A percentile compares a stretch with the other conserved stretches of the same genome.
These are phyloP conservation scores for Colletotrichum scovillei DNA, from an alignment of 2,329 filamentous ascomycete species.

Conservation along the genomic window DNA sequence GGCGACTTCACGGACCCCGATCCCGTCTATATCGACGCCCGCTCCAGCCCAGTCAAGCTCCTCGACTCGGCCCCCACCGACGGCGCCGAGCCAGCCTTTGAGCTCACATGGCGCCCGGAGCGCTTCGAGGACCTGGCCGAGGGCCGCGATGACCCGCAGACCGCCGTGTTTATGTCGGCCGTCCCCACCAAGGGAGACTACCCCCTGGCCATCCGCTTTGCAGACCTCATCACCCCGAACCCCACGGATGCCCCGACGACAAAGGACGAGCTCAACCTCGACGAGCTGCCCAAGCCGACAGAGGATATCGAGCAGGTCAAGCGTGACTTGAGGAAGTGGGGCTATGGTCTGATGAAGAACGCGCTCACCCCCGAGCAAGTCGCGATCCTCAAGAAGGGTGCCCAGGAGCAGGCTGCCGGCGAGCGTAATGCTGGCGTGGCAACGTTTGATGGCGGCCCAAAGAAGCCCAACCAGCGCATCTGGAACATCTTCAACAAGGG, in stretches of 20 bases:
- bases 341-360: conserved; percentile 27
- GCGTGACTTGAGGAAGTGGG: conserved; percentile 15
- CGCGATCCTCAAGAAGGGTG: conserved; percentile 6
- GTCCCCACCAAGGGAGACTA: background rate
- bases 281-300: conserved; percentile 2
- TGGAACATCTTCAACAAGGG: conserved; percentile 26
- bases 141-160: background rate
- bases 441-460: background rate
- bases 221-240: conserved; percentile 1
- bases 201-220: background rate
- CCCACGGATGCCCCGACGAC: background rate
- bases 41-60: conserved; percentile 1
- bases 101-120: background rate
- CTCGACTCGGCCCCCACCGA: background rate
- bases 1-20: background rate
- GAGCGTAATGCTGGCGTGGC: conserved; percentile 10
- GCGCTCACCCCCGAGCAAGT: conserved; percentile 9
- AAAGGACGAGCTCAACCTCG: background rate
- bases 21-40: background rate
- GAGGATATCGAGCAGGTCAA: conserved; percentile 23
- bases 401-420: conserved; percentile 14
- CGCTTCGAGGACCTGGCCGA: background rate
- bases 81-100: background rate
- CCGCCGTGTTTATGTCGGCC: background rate
- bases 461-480: conserved; percentile 5